These are phyloP conservation scores for Tulasnella sp. DNA, from an alignment of 768 basidiomycete species.

Conservation along the genomic window DNA sequence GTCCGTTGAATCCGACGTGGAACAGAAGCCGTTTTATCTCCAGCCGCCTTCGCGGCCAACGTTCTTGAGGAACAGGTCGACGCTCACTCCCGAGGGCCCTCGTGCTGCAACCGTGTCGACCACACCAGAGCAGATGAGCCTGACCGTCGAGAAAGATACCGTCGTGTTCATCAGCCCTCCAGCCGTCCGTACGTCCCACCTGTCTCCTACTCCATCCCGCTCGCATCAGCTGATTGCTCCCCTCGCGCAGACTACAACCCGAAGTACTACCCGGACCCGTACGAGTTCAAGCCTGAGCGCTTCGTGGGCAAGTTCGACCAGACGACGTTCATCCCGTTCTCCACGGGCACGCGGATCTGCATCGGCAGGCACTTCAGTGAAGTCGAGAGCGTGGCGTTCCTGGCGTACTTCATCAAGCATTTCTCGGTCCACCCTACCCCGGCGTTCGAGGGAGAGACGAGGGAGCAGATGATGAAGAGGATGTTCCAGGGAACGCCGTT, in stretches of 20 bases:
- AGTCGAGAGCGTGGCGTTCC: neutral
- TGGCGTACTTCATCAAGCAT: constrained; percentile 6
- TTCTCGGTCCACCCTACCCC: constrained; percentile 7
- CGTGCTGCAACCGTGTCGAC: neutral
- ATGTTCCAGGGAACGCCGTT: constrained; percentile 3
- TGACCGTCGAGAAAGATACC: constrained; percentile 6
- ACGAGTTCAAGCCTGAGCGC: constrained; percentile 11
- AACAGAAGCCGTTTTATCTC: neutral
- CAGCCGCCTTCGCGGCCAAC: neutral
- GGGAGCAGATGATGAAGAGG: constrained; percentile 9
- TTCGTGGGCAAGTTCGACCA: constrained; percentile 2
- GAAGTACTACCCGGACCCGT: constrained; percentile 12
- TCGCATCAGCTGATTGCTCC: neutral
- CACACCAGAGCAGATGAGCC: neutral
- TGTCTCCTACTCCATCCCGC: neutral
- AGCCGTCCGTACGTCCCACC: constrained; percentile 1
- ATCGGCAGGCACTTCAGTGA: constrained; percentile 10
- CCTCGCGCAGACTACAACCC: constrained; percentile 5
- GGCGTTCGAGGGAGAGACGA: constrained; percentile 2
- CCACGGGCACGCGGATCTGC: constrained; percentile 3
- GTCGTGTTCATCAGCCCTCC: constrained; percentile 2
- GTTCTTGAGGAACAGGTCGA: neutral
- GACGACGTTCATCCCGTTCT: constrained; percentile 10
- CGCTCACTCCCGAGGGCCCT: neutral
- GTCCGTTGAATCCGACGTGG: neutral